These are phyloP conservation scores for Mycena alexandri DNA, from an alignment of 768 basidiomycete species.

Conservation along the genomic window DNA sequence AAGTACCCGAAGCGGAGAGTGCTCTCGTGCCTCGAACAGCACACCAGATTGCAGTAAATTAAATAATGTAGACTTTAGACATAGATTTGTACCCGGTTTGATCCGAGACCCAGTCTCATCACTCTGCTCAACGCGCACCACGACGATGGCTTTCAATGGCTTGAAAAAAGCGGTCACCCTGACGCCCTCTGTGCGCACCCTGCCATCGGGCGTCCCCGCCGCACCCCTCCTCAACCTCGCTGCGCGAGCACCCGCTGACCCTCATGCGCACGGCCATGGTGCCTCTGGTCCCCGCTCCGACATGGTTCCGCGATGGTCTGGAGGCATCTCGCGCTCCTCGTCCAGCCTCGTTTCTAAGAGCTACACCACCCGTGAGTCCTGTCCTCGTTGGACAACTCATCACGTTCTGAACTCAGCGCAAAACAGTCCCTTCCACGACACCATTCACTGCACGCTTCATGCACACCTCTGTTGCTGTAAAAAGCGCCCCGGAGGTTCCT, in stretches of 20 bases:
- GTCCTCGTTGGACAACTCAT: slow-evolving; percentile 1
- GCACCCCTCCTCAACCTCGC: slow-evolving; percentile 82
- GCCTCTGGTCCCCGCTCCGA: slow-evolving; percentile 70
- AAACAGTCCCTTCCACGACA: slow-evolving; percentile 65
- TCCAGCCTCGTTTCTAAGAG: slow-evolving; percentile 75
- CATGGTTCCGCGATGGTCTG: slow-evolving; percentile 71
- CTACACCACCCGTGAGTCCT: slow-evolving; percentile 68
- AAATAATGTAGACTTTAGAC: neutral
- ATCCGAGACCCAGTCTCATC: neutral
- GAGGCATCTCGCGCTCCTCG: slow-evolving; percentile 64
- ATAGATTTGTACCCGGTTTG: slow-evolving; percentile 4
- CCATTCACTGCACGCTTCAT: slow-evolving; percentile 77
- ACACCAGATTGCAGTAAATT: slow-evolving; percentile 41
- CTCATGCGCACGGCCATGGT: slow-evolving; percentile 71
- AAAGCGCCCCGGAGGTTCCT: slow-evolving; percentile 86
- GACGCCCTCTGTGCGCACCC: slow-evolving; percentile 82
- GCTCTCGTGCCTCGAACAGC: slow-evolving; percentile 69
- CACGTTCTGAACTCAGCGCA: slow-evolving; percentile 20
- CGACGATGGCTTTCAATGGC: slow-evolving; percentile 76
- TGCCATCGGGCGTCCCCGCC: slow-evolving; percentile 83
- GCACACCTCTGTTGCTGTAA: slow-evolving; percentile 78
- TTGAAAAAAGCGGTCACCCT: slow-evolving; percentile 87
- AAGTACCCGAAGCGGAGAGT: slow-evolving; percentile 71
- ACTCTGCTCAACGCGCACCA: slow-evolving; percentile 52
- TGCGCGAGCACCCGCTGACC: slow-evolving; percentile 70